These are phyloP conservation scores for Phaeophleospora eucalypticola DNA, from an alignment of 2,329 filamentous ascomycete genomes.

Conservation along the genomic window DNA sequence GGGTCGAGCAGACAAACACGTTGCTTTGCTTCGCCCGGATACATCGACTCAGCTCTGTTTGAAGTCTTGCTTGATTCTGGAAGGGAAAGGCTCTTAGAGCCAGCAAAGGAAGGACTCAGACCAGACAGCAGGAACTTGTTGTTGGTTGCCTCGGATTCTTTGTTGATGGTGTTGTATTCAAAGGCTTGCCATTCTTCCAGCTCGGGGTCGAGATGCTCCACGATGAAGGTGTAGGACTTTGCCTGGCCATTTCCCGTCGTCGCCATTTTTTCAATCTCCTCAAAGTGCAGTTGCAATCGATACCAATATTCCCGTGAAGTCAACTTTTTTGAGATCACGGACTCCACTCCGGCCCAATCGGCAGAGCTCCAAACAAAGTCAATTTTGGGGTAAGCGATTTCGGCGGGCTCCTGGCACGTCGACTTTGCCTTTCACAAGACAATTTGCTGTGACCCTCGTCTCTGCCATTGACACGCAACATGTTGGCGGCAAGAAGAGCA, in stretches of 20 bases:
- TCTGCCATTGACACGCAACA: conserved; percentile 16
- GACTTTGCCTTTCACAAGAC: not conserved
- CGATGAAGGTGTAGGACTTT: conserved; percentile 68
- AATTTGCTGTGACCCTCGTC: not conserved
- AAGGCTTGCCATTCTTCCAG: conserved; percentile 90
- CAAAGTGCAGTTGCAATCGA: too few relatives aligned
- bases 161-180: conserved; percentile 84
- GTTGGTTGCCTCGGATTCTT: conserved; percentile 66
- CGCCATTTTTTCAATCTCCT: conserved; percentile 8
- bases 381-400: conserved; percentile 2
- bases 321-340: too few relatives aligned
- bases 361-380: not conserved
- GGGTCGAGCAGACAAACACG: conserved; percentile 88
- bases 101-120: conserved; percentile 53
- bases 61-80: conserved; percentile 17
- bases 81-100: conserved; percentile 13
- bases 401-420: not conserved
- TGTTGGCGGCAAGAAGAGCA: conserved; percentile 25
- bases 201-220: conserved; percentile 94
- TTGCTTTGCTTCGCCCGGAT: conserved; percentile 58
- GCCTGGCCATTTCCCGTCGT: conserved; percentile 1
- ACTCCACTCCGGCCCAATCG: too few relatives aligned
- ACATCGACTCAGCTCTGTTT: conserved; percentile 74
- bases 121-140: conserved; percentile 45
- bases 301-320: too few relatives aligned